Percentiles rank a stretch among this genome's conserved stretches.
Evolutionary conservation across 1,284 basidiomycete genomes (phyloP).

Genomic region (Sporisorium scitamineum): DNA sequence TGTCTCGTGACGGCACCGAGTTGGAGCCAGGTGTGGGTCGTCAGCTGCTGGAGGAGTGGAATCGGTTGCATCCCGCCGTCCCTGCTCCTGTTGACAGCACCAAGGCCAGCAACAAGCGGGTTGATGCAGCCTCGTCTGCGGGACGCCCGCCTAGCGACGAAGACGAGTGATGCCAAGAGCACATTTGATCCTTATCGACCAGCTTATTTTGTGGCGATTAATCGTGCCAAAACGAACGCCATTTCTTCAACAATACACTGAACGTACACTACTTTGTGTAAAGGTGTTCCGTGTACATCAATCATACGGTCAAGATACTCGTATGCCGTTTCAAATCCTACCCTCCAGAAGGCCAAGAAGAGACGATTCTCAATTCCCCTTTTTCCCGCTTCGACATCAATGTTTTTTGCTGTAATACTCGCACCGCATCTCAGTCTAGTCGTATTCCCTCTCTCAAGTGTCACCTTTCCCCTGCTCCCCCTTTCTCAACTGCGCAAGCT

Average conservation of each 20-base stretch:
- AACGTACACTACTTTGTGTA: background rate
- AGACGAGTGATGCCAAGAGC: conserved; percentile 27
- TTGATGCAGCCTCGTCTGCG: background rate
- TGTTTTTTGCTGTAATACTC: conserved; percentile 40
- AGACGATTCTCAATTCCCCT: conserved; percentile 5
- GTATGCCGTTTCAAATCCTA: conserved; percentile 30
- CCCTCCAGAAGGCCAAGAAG: conserved; percentile 18
- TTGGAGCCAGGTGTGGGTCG: conserved; percentile 84
- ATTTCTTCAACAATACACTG: too few relatives aligned
- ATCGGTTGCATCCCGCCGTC: conserved; percentile 48
- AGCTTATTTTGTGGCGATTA: background rate
- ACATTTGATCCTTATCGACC: background rate
- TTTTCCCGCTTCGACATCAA: conserved; percentile 10
- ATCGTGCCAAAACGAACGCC: too few relatives aligned
- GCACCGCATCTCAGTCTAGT: conserved; percentile 30
- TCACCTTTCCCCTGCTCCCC: background rate
- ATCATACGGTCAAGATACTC: conserved; percentile 46
- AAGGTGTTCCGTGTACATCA: conserved; percentile 8
- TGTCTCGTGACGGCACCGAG: conserved; percentile 89
- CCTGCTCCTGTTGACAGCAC: conserved; percentile 18
- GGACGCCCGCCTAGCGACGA: conserved; percentile 34
- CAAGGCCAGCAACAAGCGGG: conserved; percentile 14
- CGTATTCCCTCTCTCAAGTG: background rate
- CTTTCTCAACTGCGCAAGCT: background rate
- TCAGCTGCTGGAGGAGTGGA: conserved; percentile 82